These are phyloP conservation scores for Vaccinium macrocarpon DNA, from an alignment of 148 eudicot genomes.

Conservation along the genomic window DNA sequence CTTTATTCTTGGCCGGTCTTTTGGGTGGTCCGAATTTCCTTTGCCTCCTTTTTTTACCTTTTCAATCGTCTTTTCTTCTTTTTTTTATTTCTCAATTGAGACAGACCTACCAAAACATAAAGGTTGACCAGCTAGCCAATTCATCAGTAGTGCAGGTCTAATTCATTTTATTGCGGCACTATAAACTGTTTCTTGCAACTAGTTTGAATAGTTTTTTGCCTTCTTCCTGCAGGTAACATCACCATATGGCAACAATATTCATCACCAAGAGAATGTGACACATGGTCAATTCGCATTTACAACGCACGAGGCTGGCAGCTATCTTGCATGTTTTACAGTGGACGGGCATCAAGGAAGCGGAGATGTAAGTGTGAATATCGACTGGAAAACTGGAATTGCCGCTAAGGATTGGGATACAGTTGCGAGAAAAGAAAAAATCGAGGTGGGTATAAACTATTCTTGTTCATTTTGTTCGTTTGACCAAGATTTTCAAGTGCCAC, in stretches of 20 bases:
- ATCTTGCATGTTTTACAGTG: constrained; percentile 75
- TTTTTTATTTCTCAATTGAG: background rate
- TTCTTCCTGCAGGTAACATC: constrained; percentile 59
- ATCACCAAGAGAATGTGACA: constrained; percentile 58
- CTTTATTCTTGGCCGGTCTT: background rate
- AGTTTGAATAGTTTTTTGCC: background rate
- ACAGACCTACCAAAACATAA: background rate
- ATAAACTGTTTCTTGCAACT: background rate
- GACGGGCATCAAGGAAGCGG: constrained; percentile 39
- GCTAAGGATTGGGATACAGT: constrained; percentile 94
- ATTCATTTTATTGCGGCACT: background rate
- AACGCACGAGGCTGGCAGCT: constrained; percentile 67
- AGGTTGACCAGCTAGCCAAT: background rate
- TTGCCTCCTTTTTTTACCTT: background rate
- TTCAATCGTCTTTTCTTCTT: background rate
- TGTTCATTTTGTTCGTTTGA: background rate
- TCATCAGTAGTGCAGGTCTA: background rate
- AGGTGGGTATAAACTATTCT: constrained; percentile 33
- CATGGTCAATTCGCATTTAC: constrained; percentile 94
- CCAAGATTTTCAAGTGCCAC: background rate
- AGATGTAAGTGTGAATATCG: constrained; percentile 65
- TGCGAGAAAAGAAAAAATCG: constrained; percentile 79
- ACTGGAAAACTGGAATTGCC: constrained; percentile 88
- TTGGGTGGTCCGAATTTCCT: background rate
- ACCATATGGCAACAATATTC: constrained; percentile 68